These are phyloP conservation scores for Ogataea henricii DNA, from an alignment of 805 yeast species.

Conservation along the genomic window DNA sequence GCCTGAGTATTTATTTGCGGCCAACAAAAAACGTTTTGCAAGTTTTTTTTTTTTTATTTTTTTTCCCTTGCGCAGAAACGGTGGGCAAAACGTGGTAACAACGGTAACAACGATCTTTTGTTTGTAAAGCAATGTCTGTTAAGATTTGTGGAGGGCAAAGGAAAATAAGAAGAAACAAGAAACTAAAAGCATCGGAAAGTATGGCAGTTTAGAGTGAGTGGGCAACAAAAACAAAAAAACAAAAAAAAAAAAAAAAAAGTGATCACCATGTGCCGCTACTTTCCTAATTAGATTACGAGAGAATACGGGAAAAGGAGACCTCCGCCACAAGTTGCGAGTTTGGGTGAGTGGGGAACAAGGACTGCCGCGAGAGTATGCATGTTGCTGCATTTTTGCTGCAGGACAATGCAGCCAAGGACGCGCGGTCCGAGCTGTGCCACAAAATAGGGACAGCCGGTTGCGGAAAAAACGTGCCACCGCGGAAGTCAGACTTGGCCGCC, in stretches of 20 bases:
- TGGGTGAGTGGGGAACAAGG: conserved; percentile 5
- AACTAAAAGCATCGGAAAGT: not conserved
- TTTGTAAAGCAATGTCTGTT: no score
- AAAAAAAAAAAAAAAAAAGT: conserved; percentile 5
- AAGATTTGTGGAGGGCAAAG: conserved; percentile 1
- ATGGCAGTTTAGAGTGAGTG: conserved; percentile 5
- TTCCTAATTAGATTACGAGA: conserved; percentile 1
- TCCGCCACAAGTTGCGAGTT: conserved; percentile 3
- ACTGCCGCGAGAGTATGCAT: not conserved
- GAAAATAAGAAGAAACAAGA: not conserved
- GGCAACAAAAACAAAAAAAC: conserved; percentile 2
- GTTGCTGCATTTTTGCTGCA: not conserved
- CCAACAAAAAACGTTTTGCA: conserved; percentile 2
- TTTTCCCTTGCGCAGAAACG: not conserved
- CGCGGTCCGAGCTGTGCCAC: not conserved
- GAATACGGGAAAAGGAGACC: conserved; percentile 5
- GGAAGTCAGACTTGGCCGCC: not conserved
- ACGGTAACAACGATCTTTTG: conserved; percentile 7
- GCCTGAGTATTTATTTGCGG: not conserved
- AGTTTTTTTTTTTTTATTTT: conserved; percentile 1
- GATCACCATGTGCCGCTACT: conserved; percentile 3
- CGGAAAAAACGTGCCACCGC: not conserved
- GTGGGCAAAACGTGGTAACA: conserved; percentile 6
- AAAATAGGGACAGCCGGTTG: not conserved
- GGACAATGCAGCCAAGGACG: not conserved